Evolutionary conservation across 2,329 filamentous ascomycete genomes (phyloP), one percentile per base, ranked within the genome.

Genomic region (Rhynchosporium secalis): DNA sequence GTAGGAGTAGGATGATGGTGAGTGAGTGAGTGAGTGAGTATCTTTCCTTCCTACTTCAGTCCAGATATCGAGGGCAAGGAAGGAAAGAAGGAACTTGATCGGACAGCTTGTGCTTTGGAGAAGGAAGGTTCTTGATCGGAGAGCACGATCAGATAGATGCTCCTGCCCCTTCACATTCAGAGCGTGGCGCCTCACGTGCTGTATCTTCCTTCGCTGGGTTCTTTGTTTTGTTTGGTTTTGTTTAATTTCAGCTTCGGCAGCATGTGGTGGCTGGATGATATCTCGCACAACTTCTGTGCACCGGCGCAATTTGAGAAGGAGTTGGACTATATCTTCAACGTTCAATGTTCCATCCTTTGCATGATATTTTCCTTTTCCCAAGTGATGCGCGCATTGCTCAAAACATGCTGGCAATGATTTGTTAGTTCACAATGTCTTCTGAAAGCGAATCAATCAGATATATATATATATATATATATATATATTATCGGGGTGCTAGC

Each of bases 161-260:
- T 5, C 13, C 10, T 15, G 20, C 28, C 13, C 20, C 29, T 31
- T 1, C 29, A 45, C 20, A 1, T 56, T 33, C 3, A 56, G 51
- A 33, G 20, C n/a, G 51, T 54, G 51, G 51, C 51, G 36, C 45
- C 38, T 56, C 54, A 56, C 43, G 43, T 47, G 54, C 7, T 33
- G 10, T 29, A 12, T n/a, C 10, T n/a, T 56, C 20, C 26, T 38
- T 56, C 43, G 36, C 31, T 31, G 41, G 43, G 36, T 3, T 26
- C 33, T 43, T 51, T 49, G 33, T 52, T 41, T 43, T 43, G 33
- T 49, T 48, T 40, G 2, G 29, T 6, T 15, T 45, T 31, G 36
- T 15, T n/a, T 28, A 1, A 46, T 7, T n/a, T 20, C 43, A 10
- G 5, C 10, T n/a, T 46, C 26, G n/a, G 10, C 9, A 10, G n/a